Evolutionary conservation across 768 basidiomycete genomes (phyloP).

Genomic region (Tubosaeta brunneosetosa): DNA sequence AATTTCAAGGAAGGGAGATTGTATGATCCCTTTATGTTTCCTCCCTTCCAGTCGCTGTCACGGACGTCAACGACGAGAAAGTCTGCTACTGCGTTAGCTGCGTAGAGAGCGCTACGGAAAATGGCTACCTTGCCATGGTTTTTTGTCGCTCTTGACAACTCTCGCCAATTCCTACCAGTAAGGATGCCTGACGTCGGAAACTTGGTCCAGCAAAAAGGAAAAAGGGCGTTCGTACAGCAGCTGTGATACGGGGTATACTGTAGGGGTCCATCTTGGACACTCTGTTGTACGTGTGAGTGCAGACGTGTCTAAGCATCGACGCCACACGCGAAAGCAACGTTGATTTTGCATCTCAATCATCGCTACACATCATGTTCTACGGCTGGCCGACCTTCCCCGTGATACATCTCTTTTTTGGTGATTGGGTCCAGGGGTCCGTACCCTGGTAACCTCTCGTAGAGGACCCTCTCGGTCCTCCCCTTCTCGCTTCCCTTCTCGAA

Average conservation of each 20-base stretch:
- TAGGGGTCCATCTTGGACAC: slow-evolving; percentile 15
- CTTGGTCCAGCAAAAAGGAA: slow-evolving; percentile 1
- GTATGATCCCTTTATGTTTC: slow-evolving; percentile 65
- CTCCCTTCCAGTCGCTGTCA: slow-evolving; percentile 76
- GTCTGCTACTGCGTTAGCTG: slow-evolving; percentile 34
- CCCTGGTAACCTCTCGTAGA: slow-evolving; percentile 12
- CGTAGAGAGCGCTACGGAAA: not conserved
- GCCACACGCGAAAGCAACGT: not conserved
- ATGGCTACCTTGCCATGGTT: slow-evolving; percentile 38
- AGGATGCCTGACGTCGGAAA: slow-evolving; percentile 5
- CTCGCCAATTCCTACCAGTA: slow-evolving; percentile 57
- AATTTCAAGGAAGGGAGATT: slow-evolving; percentile 64
- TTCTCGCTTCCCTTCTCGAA: slow-evolving; percentile 11
- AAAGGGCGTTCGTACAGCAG: slow-evolving; percentile 14
- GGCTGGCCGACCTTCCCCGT: slow-evolving; percentile 20
- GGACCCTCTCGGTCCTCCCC: slow-evolving; percentile 13
- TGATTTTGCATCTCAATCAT: too few species aligned
- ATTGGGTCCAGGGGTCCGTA: slow-evolving; percentile 24
- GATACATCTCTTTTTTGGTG: slow-evolving; percentile 12
- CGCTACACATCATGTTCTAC: slow-evolving; percentile 1
- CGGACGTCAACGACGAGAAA: slow-evolving; percentile 80
- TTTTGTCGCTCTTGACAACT: slow-evolving; percentile 63
- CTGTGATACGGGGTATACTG: slow-evolving; percentile 18
- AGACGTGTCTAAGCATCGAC: slow-evolving; percentile 7
- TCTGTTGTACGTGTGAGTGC: slow-evolving; percentile 1